phyloP scores from a whole-genome alignment of 208 protist genomes.

The Leptomonas pyrrhocoris region DNA sequence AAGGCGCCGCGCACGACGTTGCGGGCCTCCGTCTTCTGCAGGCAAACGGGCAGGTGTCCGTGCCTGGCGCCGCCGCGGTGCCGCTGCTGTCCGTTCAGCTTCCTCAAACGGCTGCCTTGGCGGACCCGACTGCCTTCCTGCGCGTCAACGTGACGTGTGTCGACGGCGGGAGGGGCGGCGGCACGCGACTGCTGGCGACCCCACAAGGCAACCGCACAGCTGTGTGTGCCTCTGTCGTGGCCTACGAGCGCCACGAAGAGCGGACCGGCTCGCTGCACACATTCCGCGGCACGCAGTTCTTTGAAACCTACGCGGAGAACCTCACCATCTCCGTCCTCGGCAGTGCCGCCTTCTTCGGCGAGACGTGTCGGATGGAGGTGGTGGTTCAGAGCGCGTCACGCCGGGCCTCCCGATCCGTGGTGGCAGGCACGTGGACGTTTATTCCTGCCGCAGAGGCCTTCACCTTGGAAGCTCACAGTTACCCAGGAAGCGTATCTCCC shows the following conservation, averaged over 20 bases:
- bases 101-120: conserved; percentile 18
- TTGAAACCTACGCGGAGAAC: conserved; percentile 34
- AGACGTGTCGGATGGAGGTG: conserved; percentile 31
- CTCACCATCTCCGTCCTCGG: conserved; percentile 25
- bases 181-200: conserved; percentile 27
- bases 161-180: conserved; percentile 21
- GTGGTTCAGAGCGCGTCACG: conserved; percentile 23
- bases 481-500: not conserved
- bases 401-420: conserved; percentile 20
- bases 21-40: conserved; percentile 15
- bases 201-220: conserved; percentile 12
- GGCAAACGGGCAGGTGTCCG: not conserved
- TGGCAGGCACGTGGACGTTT: conserved; percentile 32
- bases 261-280: conserved; percentile 22
- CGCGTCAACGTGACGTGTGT: conserved; percentile 25
- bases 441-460: conserved; percentile 12
- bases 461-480: conserved; percentile 11
- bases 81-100: conserved; percentile 29
- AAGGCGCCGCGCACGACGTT: conserved; percentile 16
- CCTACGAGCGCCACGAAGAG: conserved; percentile 36
- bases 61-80: conserved; percentile 19
- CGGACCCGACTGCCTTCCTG: conserved; percentile 32
- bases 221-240: conserved; percentile 22
- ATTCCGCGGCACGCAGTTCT: conserved; percentile 22
- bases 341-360: conserved; percentile 30